Conservation (phyloP, 768 basidiomycete genomes). For the Clavulina sp. region DNA sequence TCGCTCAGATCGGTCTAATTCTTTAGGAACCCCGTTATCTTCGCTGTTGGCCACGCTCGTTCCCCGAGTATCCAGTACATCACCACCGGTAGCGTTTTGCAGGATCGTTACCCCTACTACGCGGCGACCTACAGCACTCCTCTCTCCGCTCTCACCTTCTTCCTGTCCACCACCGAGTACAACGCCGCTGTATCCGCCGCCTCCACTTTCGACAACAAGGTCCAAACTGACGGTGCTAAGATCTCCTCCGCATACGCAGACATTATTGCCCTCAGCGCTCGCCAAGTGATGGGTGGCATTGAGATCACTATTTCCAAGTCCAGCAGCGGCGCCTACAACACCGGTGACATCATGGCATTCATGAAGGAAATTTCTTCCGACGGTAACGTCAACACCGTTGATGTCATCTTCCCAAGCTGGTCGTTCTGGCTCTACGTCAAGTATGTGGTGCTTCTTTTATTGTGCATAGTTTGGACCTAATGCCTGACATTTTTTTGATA, state of each 20-base stretch:
- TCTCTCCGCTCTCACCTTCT: background rate
- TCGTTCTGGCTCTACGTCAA: conserved; percentile 13
- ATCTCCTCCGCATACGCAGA: conserved; percentile 13
- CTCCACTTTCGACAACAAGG: conserved; percentile 6
- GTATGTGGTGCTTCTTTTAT: too few relatives aligned
- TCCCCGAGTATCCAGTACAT: background rate
- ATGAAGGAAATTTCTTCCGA: conserved; percentile 9
- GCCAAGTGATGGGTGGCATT: conserved; percentile 13
- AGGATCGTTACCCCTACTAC: conserved; percentile 5
- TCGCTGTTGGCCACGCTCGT: conserved; percentile 5
- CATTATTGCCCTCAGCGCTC: conserved; percentile 11
- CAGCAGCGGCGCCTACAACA: conserved; percentile 1
- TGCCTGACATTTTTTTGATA: too few relatives aligned
- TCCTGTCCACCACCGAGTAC: conserved; percentile 6
- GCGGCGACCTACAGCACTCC: background rate
- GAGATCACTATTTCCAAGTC: conserved; percentile 9
- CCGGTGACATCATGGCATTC: conserved; percentile 9
- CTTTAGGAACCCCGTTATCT: conserved; percentile 7
- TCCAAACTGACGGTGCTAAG: conserved; percentile 5
- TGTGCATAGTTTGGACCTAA: too few relatives aligned
- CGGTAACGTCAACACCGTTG: conserved; percentile 10
- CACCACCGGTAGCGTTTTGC: background rate
- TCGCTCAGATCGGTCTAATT: too few relatives aligned
- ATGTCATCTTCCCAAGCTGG: conserved; percentile 14
- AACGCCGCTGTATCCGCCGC: conserved; percentile 3